Percentiles rank a stretch among this genome's conserved stretches.
phyloP scores from a whole-genome alignment of 225 moss, liverwort and hornwort genomes.

The Sphagnum tenellum region DNA sequence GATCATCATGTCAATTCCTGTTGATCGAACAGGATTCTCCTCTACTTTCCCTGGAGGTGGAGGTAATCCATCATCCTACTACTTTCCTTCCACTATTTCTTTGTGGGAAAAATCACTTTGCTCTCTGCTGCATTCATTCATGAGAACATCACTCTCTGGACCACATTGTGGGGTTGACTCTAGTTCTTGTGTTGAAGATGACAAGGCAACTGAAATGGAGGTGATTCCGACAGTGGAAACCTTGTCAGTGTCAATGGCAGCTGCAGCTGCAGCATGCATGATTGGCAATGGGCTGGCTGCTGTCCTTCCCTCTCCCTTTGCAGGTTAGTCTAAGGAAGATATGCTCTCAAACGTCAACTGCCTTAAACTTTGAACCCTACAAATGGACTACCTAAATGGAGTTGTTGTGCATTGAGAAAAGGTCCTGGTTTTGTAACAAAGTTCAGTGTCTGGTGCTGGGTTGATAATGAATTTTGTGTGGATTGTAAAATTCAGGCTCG shows the following conservation, averaged over 20 bases:
- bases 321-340: slow-evolving; percentile 24
- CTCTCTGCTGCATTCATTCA: no score
- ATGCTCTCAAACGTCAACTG: no score
- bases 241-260: slow-evolving; percentile 62
- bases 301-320: slow-evolving; percentile 60
- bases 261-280: slow-evolving; percentile 67
- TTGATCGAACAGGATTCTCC: slow-evolving; percentile 14
- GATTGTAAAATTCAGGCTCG: slow-evolving; percentile 32
- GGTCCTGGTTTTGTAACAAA: no score
- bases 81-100: neutral
- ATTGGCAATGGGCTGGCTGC: slow-evolving; percentile 64
- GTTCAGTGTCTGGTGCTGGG: no score
- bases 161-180: no score
- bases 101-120: no score
- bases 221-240: slow-evolving; percentile 72
- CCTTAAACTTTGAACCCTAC: no score
- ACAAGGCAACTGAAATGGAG: slow-evolving; percentile 12
- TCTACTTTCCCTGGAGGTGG: slow-evolving; percentile 9
- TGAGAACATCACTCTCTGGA: no score
- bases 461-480: no score
- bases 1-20: slow-evolving; percentile 82
- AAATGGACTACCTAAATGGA: no score
- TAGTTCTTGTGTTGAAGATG: slow-evolving; percentile 11
- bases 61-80: no score
- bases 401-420: no score